Evolutionary conservation across 176 grass and related monocot genomes (phyloP).

Genomic region (Cocos nucifera): DNA sequence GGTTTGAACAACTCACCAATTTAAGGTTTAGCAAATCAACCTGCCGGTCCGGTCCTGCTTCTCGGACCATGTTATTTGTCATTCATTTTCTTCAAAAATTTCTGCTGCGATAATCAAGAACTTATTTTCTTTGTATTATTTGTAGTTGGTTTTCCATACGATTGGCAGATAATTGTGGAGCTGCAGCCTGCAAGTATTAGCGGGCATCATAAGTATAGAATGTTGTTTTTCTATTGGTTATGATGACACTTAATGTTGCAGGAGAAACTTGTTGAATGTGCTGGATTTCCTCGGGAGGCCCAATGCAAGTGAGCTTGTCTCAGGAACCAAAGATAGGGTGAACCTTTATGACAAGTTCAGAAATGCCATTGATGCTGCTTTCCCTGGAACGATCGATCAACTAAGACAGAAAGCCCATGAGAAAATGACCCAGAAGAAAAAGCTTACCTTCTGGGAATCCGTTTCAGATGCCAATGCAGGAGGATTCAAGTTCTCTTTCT

Average conservation of each 20-base stretch:
- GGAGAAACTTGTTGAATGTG: constrained; percentile 90
- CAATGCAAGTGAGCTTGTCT: constrained; percentile 78
- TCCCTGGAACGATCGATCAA: constrained; percentile 52
- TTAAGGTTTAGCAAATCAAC: too few species aligned
- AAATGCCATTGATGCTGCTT: constrained; percentile 43
- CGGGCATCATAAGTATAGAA: too few species aligned
- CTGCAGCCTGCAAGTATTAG: too few species aligned
- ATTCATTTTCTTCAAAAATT: too few species aligned
- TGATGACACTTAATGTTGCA: constrained; percentile 15
- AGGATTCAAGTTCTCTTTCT: constrained; percentile 88
- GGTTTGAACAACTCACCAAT: too few species aligned
- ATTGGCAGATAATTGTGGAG: too few species aligned
- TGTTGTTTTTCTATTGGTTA: not conserved
- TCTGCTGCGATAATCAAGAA: too few species aligned
- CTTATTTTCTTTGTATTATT: too few species aligned
- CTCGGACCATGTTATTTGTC: too few species aligned
- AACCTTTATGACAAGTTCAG: constrained; percentile 77
- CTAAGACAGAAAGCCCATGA: constrained; percentile 52
- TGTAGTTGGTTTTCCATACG: too few species aligned
- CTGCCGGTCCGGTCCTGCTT: too few species aligned
- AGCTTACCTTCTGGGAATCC: constrained; percentile 67
- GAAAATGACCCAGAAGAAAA: constrained; percentile 61
- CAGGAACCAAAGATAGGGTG: constrained; percentile 72
- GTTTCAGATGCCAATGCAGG: constrained; percentile 49
- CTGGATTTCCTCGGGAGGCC: constrained; percentile 77